Evolutionary conservation across 345 rosid genomes (phyloP).

Genomic region (Combretum micranthum): DNA sequence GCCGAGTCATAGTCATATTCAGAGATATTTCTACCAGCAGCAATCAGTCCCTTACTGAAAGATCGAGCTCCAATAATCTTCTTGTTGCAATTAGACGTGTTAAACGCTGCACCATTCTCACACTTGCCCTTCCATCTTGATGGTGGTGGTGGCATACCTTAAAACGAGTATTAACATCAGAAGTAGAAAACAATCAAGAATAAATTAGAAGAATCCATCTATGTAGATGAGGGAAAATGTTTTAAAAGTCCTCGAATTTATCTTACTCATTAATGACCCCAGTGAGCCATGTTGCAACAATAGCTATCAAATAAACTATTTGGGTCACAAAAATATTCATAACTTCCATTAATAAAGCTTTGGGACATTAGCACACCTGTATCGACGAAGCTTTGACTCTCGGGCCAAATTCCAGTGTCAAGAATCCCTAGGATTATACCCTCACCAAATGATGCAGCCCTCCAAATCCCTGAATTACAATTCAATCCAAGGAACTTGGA

Average conservation of each 20-base stretch:
- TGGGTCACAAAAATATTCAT: too few species aligned
- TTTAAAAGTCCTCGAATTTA: too few species aligned
- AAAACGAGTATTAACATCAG: too few species aligned
- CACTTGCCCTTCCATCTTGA: conserved; percentile 32
- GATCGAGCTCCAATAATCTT: conserved; percentile 36
- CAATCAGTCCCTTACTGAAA: conserved; percentile 21
- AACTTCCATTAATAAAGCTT: too few species aligned
- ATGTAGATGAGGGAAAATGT: too few species aligned
- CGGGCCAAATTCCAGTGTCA: conserved; percentile 32
- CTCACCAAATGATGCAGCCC: conserved; percentile 18
- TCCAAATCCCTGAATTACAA: conserved; percentile 22
- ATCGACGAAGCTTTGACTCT: conserved; percentile 24
- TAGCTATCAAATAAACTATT: too few species aligned
- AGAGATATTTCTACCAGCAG: conserved; percentile 20
- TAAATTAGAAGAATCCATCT: too few species aligned
- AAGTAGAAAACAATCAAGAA: too few species aligned
- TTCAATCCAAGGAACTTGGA: conserved; percentile 33
- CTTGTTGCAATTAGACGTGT: conserved; percentile 19
- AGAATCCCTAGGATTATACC: conserved; percentile 28
- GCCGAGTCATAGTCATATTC: conserved; percentile 20
- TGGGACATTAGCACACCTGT: conserved; percentile 19
- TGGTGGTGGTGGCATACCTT: conserved; percentile 23
- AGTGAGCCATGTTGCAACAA: too few species aligned
- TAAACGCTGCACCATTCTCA: conserved; percentile 17
- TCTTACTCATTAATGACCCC: too few species aligned